These are phyloP conservation scores for Kluyveromyces sp. DNA, from an alignment of 1,139 yeast species.

Conservation along the genomic window DNA sequence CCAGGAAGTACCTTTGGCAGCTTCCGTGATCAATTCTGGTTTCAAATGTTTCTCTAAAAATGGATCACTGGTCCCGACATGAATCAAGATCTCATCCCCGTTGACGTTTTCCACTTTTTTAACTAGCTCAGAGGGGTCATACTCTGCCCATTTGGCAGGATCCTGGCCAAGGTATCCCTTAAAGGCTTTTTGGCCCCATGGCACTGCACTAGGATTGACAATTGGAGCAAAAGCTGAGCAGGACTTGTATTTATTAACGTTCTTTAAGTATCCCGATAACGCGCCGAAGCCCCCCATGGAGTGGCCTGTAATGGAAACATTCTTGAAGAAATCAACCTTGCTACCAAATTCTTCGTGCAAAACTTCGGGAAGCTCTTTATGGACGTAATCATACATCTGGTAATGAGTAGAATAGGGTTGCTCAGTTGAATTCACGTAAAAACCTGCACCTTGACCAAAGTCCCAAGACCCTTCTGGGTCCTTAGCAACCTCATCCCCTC, in stretches of 20 bases:
- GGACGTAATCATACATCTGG: slow-evolving; percentile 80
- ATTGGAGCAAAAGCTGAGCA: slow-evolving; percentile 93
- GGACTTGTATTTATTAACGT: slow-evolving; percentile 69
- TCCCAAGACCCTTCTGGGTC: slow-evolving; percentile 88
- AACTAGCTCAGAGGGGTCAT: slow-evolving; percentile 77
- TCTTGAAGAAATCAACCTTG: slow-evolving; percentile 36
- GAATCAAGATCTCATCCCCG: slow-evolving; percentile 57
- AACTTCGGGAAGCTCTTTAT: slow-evolving; percentile 54
- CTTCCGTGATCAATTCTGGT: slow-evolving; percentile 67
- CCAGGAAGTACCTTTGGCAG: slow-evolving; percentile 53
- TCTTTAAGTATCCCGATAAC: slow-evolving; percentile 61
- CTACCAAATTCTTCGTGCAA: slow-evolving; percentile 35
- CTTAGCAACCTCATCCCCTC: slow-evolving; percentile 84
- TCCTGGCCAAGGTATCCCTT: slow-evolving; percentile 59
- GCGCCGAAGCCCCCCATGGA: slow-evolving; percentile 99
- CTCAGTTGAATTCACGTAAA: slow-evolving; percentile 76
- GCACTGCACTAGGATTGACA: slow-evolving; percentile 63
- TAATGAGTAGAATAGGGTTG: slow-evolving; percentile 68
- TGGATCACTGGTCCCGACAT: slow-evolving; percentile 72
- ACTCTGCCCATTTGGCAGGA: slow-evolving; percentile 47
- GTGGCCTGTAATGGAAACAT: slow-evolving; percentile 79
- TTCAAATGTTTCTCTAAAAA: slow-evolving; percentile 65
- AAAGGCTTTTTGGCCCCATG: slow-evolving; percentile 87
- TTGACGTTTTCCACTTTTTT: slow-evolving; percentile 41
- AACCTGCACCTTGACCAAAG: slow-evolving; percentile 94